These are phyloP conservation scores for Cryptosporidium andersoni DNA, from an alignment of 169 alveolate species.

Conservation along the genomic window DNA sequence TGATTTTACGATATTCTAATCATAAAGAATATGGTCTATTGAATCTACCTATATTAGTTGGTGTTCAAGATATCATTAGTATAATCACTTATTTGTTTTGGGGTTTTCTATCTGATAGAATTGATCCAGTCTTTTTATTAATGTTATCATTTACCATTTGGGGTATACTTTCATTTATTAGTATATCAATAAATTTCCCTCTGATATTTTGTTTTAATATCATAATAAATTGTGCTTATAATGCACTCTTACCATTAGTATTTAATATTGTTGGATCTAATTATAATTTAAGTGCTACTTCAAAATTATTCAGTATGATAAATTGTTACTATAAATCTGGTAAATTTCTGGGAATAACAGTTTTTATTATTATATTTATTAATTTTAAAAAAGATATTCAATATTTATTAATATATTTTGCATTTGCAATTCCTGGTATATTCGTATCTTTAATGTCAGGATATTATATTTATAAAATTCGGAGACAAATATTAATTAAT, in stretches of 20 bases:
- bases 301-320: constrained; percentile 28
- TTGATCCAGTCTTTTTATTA: constrained; percentile 19
- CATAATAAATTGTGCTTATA: not conserved
- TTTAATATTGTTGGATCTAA: constrained; percentile 12
- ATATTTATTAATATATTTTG: not conserved
- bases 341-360: constrained; percentile 8
- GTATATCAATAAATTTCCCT: not conserved
- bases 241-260: constrained; percentile 36
- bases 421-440: too few species aligned
- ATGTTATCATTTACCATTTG: constrained; percentile 35
- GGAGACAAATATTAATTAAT: not conserved
- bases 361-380: constrained; percentile 6
- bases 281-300: not conserved
- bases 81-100: constrained; percentile 42
- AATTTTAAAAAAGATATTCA: constrained; percentile 9
- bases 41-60: constrained; percentile 1
- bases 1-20: constrained; percentile 12
- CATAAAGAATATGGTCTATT: not conserved
- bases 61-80: constrained; percentile 36
- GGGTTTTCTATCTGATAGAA: constrained; percentile 31
- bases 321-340: constrained; percentile 38
- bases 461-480: not conserved
- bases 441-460: not conserved
- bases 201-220: too few species aligned
- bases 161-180: constrained; percentile 23